Percentiles rank a stretch among this genome's conserved stretches.
Evolutionary conservation across 108 stramenopile genomes (phyloP).

Genomic region (Halocafeteria seosinensis): DNA sequence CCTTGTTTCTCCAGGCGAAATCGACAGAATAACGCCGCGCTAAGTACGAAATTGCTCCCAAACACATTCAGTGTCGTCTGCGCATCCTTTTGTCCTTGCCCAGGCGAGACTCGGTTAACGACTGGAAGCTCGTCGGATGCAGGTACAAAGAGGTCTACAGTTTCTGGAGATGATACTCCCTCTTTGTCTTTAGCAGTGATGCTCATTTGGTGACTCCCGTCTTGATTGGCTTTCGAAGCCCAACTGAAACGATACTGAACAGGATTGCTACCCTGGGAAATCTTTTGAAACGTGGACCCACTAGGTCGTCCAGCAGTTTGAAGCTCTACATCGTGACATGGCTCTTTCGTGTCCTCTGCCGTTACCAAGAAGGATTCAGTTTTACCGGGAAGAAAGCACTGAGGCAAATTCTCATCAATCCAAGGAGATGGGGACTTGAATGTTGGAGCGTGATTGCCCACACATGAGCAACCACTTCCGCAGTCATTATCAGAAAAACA

Average conservation of each 20-base stretch:
- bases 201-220: not conserved
- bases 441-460: not conserved
- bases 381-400: not conserved
- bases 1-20: not conserved
- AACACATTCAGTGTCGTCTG: not conserved
- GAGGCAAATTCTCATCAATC: too few relatives aligned
- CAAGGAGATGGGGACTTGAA: not conserved
- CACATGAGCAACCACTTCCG: too few relatives aligned
- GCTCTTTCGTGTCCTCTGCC: not conserved
- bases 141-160: not conserved
- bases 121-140: not conserved
- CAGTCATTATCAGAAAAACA: too few relatives aligned
- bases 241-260: not conserved
- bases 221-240: not conserved
- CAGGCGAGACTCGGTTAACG: not conserved
- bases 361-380: not conserved
- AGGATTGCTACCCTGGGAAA: not conserved
- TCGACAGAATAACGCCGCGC: not conserved
- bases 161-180: not conserved
- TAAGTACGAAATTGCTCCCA: not conserved
- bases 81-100: not conserved
- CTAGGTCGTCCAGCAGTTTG: not conserved
- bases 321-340: not conserved
- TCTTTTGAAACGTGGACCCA: not conserved
- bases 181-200: not conserved